Evolutionary conservation across 306 rosid species (phyloP).

Genomic region (Fragaria ananassa): DNA sequence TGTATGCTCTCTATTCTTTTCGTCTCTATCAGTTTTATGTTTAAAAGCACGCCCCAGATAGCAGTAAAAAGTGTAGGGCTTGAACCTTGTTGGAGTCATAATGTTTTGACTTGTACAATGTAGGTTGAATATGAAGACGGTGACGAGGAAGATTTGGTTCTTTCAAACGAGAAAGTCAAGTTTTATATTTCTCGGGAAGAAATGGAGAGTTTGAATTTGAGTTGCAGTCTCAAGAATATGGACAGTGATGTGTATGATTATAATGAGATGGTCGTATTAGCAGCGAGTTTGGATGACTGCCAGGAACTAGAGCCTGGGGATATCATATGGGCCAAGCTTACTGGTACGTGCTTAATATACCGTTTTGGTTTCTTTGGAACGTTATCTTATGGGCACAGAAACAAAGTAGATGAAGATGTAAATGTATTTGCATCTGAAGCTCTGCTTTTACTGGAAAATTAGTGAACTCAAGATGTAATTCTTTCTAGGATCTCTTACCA

Average conservation of each 20-base stretch:
- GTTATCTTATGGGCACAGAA: background rate
- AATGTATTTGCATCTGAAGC: background rate
- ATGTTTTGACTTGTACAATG: slow-evolving; percentile 23
- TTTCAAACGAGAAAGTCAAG: slow-evolving; percentile 70
- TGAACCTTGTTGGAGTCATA: background rate
- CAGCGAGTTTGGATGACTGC: slow-evolving; percentile 87
- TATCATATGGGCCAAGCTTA: slow-evolving; percentile 95
- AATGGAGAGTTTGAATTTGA: slow-evolving; percentile 72
- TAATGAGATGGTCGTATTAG: slow-evolving; percentile 89
- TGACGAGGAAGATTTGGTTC: slow-evolving; percentile 65
- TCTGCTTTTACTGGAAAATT: background rate
- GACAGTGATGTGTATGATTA: slow-evolving; percentile 66
- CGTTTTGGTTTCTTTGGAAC: background rate
- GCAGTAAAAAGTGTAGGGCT: background rate
- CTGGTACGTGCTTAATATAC: slow-evolving; percentile 58
- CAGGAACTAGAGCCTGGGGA: slow-evolving; percentile 89
- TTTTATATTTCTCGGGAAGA: slow-evolving; percentile 77
- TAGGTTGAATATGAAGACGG: slow-evolving; percentile 87
- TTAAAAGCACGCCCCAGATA: too few relatives aligned
- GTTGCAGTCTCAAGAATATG: slow-evolving; percentile 40
- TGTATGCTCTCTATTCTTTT: slow-evolving; percentile 35
- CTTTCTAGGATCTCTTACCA: background rate
- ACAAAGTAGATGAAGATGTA: slow-evolving; percentile 7
- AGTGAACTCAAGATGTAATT: background rate
- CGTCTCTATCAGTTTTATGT: slow-evolving; percentile 6